These are phyloP conservation scores for Arxiozyma heterogenica DNA, from an alignment of 1,139 yeast genomes.

Conservation along the genomic window DNA sequence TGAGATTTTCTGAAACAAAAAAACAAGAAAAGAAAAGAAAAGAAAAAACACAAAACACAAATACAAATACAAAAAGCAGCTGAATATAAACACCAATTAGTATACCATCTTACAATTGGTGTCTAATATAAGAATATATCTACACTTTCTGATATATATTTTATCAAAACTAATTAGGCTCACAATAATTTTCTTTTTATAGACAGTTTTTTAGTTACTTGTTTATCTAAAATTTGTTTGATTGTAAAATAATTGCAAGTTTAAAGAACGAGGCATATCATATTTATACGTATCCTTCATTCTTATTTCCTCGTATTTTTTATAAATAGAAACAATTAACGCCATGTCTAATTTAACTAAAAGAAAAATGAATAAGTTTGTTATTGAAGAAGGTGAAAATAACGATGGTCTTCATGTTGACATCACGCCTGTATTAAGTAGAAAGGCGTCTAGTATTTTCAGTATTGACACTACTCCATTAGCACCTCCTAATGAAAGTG, in stretches of 20 bases:
- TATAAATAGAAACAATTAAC: too few species aligned
- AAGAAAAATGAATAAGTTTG: slow-evolving; percentile 1
- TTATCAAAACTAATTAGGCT: too few species aligned
- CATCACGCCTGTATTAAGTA: slow-evolving; percentile 10
- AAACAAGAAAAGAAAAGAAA: too few species aligned
- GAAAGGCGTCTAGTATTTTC: slow-evolving; percentile 36
- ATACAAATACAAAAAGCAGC: neutral
- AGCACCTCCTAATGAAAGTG: slow-evolving; percentile 61
- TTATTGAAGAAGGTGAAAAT: neutral
- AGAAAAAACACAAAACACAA: neutral
- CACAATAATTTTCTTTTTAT: neutral
- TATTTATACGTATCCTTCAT: too few species aligned
- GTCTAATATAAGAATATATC: too few species aligned
- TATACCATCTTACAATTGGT: too few species aligned
- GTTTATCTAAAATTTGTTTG: too few species aligned
- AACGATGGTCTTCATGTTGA: slow-evolving; percentile 2
- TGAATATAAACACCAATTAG: neutral
- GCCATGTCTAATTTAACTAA: slow-evolving; percentile 3
- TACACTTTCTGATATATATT: too few species aligned
- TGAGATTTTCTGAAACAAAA: neutral
- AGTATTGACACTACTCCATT: slow-evolving; percentile 33
- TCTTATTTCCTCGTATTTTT: neutral
- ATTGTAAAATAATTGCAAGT: too few species aligned
- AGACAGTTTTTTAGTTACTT: neutral
- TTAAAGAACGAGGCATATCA: neutral